Conservation (phyloP, 2,329 filamentous ascomycete species). For the Akanthomyces lecanii region DNA sequence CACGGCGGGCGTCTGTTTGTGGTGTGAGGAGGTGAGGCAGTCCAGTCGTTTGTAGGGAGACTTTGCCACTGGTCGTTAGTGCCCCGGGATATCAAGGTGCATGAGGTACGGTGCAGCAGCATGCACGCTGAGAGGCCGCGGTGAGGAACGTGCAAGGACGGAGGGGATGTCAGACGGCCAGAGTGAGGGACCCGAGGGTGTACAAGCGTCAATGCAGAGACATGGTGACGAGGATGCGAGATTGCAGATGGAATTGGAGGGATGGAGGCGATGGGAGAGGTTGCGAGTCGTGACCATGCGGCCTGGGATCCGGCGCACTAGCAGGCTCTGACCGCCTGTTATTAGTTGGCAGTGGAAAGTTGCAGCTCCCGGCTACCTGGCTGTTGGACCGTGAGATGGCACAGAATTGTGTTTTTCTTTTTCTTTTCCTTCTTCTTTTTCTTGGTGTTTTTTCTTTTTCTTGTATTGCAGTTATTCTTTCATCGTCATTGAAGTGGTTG, state of each 20-base stretch:
- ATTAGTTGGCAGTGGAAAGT: not conserved
- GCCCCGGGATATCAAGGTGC: conserved; percentile 13
- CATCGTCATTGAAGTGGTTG: not conserved
- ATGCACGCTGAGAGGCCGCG: not conserved
- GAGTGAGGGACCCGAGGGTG: not conserved
- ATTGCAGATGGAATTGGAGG: not conserved
- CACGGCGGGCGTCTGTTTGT: not conserved
- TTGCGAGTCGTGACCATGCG: conserved; percentile 1
- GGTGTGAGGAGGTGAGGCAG: not conserved
- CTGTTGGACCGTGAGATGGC: not conserved
- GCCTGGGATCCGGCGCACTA: not conserved
- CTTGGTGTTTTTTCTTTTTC: not conserved
- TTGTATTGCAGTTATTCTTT: not conserved
- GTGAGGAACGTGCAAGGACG: not conserved
- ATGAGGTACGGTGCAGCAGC: not conserved
- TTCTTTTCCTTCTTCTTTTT: not conserved
- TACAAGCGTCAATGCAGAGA: conserved; percentile 2
- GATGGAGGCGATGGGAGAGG: not conserved
- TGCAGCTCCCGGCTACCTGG: not conserved
- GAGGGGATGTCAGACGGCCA: too few relatives aligned
- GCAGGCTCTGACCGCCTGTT: not conserved
- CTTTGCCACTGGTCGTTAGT: not conserved
- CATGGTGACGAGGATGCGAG: not conserved
- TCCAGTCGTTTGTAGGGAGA: not conserved
- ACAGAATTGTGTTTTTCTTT: not conserved